Evolutionary conservation across 202 grass and related monocot species (phyloP).

Genomic region (Schoenoplectus triqueter): DNA sequence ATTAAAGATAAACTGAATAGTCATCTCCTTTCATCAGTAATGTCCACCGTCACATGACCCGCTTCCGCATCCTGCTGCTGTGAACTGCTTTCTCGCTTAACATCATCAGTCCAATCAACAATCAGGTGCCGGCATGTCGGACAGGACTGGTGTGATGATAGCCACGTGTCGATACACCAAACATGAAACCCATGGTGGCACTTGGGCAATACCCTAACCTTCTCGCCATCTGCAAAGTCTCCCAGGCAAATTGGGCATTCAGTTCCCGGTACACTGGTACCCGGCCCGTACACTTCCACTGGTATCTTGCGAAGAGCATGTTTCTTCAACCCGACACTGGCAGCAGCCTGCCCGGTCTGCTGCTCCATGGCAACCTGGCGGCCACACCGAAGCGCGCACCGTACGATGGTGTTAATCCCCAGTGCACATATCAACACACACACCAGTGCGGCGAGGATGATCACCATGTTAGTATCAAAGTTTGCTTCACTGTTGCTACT

Average conservation of each 20-base stretch:
- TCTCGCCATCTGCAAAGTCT: constrained; percentile 75
- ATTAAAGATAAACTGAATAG: not conserved
- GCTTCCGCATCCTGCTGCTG: not conserved
- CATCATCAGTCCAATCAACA: constrained; percentile 21
- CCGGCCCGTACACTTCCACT: constrained; percentile 55
- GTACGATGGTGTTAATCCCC: constrained; percentile 62
- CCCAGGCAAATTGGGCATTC: constrained; percentile 81
- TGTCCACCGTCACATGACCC: not conserved
- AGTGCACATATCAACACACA: constrained; percentile 67
- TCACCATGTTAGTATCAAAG: constrained; percentile 62
- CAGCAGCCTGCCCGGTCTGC: not conserved
- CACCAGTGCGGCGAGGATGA: constrained; percentile 78
- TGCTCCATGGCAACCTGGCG: constrained; percentile 37
- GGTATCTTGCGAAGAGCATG: constrained; percentile 59
- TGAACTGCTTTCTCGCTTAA: constrained; percentile 7
- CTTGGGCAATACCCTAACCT: constrained; percentile 69
- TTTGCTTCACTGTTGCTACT: constrained; percentile 20
- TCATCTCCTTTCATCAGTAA: not conserved
- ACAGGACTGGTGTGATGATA: constrained; percentile 59
- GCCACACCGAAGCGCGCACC: constrained; percentile 49
- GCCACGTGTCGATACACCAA: constrained; percentile 72
- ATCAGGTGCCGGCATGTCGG: constrained; percentile 67
- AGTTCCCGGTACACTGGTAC: constrained; percentile 6
- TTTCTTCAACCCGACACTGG: constrained; percentile 42
- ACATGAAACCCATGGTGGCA: constrained; percentile 86